Percentiles rank a stretch among this genome's conserved stretches.
Conservation (phyloP, 164 flowering plant genomes). For the Magnolia kwangsiensis region DNA sequence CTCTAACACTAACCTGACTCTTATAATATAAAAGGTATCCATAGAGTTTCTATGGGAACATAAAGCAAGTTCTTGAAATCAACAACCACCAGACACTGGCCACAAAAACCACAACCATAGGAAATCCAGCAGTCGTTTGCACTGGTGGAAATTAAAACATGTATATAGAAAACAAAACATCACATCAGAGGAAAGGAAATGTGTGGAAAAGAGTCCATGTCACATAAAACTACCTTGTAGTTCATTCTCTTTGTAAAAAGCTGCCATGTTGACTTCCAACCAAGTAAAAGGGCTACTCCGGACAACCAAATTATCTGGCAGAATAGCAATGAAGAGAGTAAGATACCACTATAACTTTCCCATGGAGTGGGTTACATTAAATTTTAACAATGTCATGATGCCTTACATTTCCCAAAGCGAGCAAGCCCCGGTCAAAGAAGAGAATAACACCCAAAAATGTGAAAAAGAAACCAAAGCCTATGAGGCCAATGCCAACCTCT, state of each 20-base stretch:
- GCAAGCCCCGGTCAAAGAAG: conserved; percentile 83
- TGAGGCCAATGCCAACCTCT: conserved; percentile 76
- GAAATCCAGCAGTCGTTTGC: no score
- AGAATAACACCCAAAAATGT: conserved; percentile 69
- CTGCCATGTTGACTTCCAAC: conserved; percentile 62
- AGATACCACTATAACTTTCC: background rate
- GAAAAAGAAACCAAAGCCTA: conserved; percentile 75
- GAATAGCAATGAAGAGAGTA: conserved; percentile 12
- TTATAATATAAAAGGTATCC: background rate
- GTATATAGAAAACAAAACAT: no score
- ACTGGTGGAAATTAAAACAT: no score
- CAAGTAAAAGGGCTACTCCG: conserved; percentile 65
- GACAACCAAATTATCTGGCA: conserved; percentile 53
- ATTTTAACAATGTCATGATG: background rate
- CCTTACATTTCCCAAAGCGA: conserved; percentile 85
- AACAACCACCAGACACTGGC: background rate
- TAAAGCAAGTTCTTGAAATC: background rate
- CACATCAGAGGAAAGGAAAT: no score
- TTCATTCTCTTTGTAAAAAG: conserved; percentile 53
- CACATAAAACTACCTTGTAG: conserved; percentile 47
- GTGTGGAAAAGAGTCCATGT: background rate
- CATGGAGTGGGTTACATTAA: conserved; percentile 1
- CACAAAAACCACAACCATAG: background rate
- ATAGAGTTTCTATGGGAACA: background rate
- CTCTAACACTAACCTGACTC: background rate